These are phyloP conservation scores for Phytophthora tubulina DNA, from an alignment of 352 stramenopile genomes.

Conservation along the genomic window DNA sequence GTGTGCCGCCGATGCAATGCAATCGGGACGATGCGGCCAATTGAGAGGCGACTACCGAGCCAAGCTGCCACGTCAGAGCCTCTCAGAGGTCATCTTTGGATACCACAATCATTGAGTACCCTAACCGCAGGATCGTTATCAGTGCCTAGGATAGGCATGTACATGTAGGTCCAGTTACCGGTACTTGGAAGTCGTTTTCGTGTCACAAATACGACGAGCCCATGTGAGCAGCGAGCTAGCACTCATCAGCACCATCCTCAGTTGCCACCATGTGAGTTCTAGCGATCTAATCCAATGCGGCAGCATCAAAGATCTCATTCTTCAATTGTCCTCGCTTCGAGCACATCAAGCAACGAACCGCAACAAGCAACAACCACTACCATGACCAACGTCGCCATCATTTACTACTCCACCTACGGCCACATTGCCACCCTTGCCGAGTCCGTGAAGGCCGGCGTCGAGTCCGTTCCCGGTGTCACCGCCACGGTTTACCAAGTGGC, in stretches of 20 bases:
- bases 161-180: too few relatives aligned
- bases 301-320: background rate
- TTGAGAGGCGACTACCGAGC: too few relatives aligned
- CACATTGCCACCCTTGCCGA: slow-evolving; percentile 77
- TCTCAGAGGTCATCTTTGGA: background rate
- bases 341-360: background rate
- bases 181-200: too few relatives aligned
- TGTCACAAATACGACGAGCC: too few relatives aligned
- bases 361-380: background rate
- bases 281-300: too few relatives aligned
- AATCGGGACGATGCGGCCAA: too few relatives aligned
- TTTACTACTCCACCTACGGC: slow-evolving; percentile 88
- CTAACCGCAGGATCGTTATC: background rate
- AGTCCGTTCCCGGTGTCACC: slow-evolving; percentile 52
- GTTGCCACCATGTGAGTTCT: too few relatives aligned
- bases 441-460: slow-evolving; percentile 71
- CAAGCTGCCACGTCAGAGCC: background rate
- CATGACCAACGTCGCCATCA: slow-evolving; percentile 9
- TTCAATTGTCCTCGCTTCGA: background rate
- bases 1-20: too few relatives aligned
- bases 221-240: too few relatives aligned
- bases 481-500: slow-evolving; percentile 68
- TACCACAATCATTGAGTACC: background rate
- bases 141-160: background rate
- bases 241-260: too few relatives aligned